Evolutionary conservation across 768 basidiomycete genomes (phyloP).

Genomic region (Phlegmacium glaucopus): DNA sequence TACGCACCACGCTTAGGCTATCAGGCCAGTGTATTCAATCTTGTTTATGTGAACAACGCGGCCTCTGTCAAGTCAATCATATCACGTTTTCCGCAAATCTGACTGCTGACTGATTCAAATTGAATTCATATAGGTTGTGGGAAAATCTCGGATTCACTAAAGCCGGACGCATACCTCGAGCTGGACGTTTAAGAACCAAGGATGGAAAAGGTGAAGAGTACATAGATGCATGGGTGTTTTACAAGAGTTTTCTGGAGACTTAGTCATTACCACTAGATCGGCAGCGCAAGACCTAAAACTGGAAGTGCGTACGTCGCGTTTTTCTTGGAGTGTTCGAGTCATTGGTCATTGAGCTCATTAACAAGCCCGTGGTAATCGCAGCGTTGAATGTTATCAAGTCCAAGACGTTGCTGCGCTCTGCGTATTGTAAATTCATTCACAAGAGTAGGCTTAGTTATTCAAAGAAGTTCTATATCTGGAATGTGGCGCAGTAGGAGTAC

Average conservation of each 20-base stretch:
- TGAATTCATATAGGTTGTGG: constrained; percentile 62
- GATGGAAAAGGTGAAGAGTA: constrained; percentile 82
- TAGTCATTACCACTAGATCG: neutral
- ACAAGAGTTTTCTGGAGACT: constrained; percentile 64
- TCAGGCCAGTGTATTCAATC: constrained; percentile 82
- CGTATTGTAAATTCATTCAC: neutral
- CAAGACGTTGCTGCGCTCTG: neutral
- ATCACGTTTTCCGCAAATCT: neutral
- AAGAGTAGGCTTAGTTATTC: neutral
- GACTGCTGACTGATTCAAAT: neutral
- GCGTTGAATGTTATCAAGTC: no score
- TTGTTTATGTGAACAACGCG: constrained; percentile 83
- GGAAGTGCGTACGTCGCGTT: no score
- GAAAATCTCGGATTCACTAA: constrained; percentile 78
- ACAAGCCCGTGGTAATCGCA: no score
- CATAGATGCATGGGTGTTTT: constrained; percentile 84
- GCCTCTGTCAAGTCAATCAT: constrained; percentile 62
- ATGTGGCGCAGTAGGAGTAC: neutral
- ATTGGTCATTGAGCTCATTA: no score
- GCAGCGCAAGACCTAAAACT: neutral
- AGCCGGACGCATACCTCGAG: constrained; percentile 72
- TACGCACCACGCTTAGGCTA: constrained; percentile 81
- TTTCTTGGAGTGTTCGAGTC: no score
- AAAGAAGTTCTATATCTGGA: neutral
- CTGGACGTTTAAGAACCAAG: constrained; percentile 63